These are phyloP conservation scores for Nevesoporus exiguus DNA, from an alignment of 768 basidiomycete genomes.

Conservation along the genomic window DNA sequence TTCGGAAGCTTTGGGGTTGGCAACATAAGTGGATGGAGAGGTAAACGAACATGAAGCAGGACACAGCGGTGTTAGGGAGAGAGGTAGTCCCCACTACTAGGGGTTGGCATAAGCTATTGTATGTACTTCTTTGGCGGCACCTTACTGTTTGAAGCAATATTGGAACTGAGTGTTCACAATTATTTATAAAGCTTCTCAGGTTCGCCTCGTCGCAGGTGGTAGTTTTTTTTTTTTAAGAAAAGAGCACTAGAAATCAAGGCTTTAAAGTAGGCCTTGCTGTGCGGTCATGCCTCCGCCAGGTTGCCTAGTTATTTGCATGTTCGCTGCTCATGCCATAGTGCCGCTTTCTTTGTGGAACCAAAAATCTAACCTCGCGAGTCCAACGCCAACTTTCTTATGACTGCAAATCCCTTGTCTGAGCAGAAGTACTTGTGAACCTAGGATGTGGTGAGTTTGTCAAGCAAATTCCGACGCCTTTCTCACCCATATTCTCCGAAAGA, in stretches of 20 bases:
- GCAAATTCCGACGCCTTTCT: not conserved
- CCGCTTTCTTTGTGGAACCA: not conserved
- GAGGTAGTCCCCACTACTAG: not conserved
- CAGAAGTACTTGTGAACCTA: not conserved
- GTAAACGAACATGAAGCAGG: constrained; percentile 23
- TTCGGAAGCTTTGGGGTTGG: constrained; percentile 50
- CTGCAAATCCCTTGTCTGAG: not conserved
- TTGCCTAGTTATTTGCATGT: too few relatives aligned
- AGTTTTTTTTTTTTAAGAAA: too few relatives aligned
- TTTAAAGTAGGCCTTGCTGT: too few relatives aligned
- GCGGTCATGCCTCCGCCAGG: too few relatives aligned
- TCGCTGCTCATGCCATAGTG: too few relatives aligned
- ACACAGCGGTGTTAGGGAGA: not conserved
- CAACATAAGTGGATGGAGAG: constrained; percentile 35
- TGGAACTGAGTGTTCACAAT: too few relatives aligned
- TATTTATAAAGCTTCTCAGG: too few relatives aligned
- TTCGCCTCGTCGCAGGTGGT: not conserved
- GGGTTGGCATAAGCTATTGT: constrained; percentile 7
- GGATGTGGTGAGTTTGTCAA: constrained; percentile 4
- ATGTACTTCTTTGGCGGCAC: constrained; percentile 12
- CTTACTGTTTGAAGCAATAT: constrained; percentile 7
- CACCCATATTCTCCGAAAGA: not conserved
- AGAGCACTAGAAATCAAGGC: too few relatives aligned
- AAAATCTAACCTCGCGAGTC: not conserved
- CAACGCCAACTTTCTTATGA: not conserved